Conservation (phyloP, 2,329 filamentous ascomycete species). For the Pseudogymnoascus sp. region DNA sequence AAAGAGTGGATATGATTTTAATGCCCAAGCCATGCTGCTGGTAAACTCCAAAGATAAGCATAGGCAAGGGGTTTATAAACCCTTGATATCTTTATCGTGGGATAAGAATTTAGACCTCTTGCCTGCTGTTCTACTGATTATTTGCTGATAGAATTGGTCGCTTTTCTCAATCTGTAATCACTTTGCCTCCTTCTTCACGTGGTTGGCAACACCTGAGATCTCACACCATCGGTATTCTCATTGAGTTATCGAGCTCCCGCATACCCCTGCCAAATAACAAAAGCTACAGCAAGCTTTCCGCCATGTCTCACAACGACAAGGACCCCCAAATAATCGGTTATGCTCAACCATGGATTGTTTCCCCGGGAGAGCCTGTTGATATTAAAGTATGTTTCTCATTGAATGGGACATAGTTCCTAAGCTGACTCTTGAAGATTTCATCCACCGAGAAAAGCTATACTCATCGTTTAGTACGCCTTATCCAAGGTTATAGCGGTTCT, state of each 20-base stretch:
- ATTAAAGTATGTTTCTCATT: slow-evolving; percentile 16
- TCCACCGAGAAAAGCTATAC: slow-evolving; percentile 14
- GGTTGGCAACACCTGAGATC: background rate
- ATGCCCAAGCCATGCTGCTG: background rate
- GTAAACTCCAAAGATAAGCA: background rate
- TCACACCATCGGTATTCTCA: background rate
- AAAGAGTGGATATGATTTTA: background rate
- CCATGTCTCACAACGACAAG: background rate
- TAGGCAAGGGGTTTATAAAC: background rate
- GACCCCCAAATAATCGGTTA: slow-evolving; percentile 19
- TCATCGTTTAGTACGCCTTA: slow-evolving; percentile 14
- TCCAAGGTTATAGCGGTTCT: slow-evolving; percentile 13
- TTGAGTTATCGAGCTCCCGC: background rate
- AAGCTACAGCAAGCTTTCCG: background rate
- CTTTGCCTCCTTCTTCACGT: background rate
- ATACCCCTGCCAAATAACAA: background rate
- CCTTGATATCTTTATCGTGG: background rate
- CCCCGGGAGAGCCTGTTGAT: slow-evolving; percentile 19
- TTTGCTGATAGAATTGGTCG: background rate
- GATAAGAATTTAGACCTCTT: background rate
- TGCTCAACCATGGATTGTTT: slow-evolving; percentile 20
- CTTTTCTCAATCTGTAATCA: background rate
- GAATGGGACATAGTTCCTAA: background rate
- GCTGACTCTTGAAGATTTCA: slow-evolving; percentile 14
- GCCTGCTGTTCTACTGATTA: background rate